These are phyloP conservation scores for Dioscorea zingiberensis DNA, from an alignment of 106 monocot genomes.

Conservation along the genomic window DNA sequence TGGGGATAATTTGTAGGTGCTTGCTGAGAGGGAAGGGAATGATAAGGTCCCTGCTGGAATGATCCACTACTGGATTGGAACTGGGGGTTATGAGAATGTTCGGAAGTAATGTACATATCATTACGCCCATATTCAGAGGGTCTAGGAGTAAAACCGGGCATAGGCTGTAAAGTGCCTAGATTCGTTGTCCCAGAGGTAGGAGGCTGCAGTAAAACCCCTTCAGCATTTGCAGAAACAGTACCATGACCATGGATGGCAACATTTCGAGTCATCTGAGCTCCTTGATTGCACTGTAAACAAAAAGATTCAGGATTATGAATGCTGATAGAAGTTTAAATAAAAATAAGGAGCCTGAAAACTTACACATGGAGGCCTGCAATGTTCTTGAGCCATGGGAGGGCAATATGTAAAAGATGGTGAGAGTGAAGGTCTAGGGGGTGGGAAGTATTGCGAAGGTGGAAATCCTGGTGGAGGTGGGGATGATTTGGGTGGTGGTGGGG, in stretches of 20 bases:
- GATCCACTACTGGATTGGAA: conserved; percentile 46
- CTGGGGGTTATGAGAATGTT: conserved; percentile 44
- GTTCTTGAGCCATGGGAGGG: conserved; percentile 29
- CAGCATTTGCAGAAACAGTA: conserved; percentile 23
- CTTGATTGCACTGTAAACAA: conserved; percentile 34
- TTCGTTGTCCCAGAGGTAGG: conserved; percentile 30
- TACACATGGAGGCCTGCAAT: conserved; percentile 55
- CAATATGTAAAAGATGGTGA: conserved; percentile 21
- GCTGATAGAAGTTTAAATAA: background rate
- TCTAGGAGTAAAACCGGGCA: conserved; percentile 28
- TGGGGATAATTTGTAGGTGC: conserved; percentile 22
- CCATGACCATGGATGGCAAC: conserved; percentile 22
- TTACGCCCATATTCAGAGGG: conserved; percentile 60
- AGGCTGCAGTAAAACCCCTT: conserved; percentile 45
- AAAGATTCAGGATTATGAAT: background rate
- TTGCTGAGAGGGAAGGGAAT: conserved; percentile 31
- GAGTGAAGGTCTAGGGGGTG: conserved; percentile 22
- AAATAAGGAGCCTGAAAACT: conserved; percentile 15
- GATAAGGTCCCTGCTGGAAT: conserved; percentile 40
- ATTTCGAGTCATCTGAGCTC: conserved; percentile 25
- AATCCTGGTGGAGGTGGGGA: conserved; percentile 32
- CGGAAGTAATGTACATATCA: conserved; percentile 39
- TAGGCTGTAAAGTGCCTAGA: conserved; percentile 28
- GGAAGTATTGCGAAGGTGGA: conserved; percentile 17
- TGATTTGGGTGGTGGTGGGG: too few relatives aligned